Conservation (phyloP, 2,329 filamentous ascomycete species). For the Dendrostoma leiphaemia region DNA sequence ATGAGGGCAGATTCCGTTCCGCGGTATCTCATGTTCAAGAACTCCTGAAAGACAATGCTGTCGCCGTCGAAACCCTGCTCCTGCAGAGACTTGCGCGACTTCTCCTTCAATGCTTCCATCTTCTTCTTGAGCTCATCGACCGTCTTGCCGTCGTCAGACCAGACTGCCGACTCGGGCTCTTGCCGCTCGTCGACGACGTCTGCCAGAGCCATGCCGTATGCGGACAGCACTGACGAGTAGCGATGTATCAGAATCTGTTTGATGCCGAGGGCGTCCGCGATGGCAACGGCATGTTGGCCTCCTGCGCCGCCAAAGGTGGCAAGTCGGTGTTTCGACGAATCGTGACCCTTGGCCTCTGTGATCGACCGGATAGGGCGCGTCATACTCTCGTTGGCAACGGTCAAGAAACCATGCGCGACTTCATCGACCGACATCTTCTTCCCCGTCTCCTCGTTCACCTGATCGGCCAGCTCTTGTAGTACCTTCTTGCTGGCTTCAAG, state of each 20-base stretch:
- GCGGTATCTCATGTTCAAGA: constrained; percentile 89
- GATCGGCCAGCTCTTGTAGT: constrained; percentile 71
- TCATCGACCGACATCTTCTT: constrained; percentile 76
- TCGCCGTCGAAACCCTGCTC: constrained; percentile 77
- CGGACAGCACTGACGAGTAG: constrained; percentile 86
- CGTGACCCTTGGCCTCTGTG: constrained; percentile 89
- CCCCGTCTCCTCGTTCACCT: constrained; percentile 75
- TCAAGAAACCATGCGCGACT: constrained; percentile 84
- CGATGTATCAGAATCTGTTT: constrained; percentile 81
- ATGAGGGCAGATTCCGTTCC: constrained; percentile 90
- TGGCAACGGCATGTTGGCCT: constrained; percentile 88
- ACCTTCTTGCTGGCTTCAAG: constrained; percentile 70
- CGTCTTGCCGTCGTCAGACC: constrained; percentile 57
- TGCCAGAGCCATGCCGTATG: constrained; percentile 89
- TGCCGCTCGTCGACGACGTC: constrained; percentile 92
- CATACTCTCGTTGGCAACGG: constrained; percentile 90
- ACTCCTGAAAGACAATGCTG: constrained; percentile 83
- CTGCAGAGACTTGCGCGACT: constrained; percentile 63
- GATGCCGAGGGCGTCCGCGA: constrained; percentile 81
- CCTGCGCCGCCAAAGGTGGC: constrained; percentile 92
- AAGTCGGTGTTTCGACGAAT: constrained; percentile 85
- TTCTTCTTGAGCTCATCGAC: constrained; percentile 66
- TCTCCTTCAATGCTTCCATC: constrained; percentile 77
- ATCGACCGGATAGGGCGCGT: constrained; percentile 84
- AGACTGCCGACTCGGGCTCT: constrained; percentile 66